A percentile compares a stretch with the other conserved stretches of the same genome.
Conservation (phyloP, 495 filamentous ascomycete species). For the Lindgomyces ingoldianus region DNA sequence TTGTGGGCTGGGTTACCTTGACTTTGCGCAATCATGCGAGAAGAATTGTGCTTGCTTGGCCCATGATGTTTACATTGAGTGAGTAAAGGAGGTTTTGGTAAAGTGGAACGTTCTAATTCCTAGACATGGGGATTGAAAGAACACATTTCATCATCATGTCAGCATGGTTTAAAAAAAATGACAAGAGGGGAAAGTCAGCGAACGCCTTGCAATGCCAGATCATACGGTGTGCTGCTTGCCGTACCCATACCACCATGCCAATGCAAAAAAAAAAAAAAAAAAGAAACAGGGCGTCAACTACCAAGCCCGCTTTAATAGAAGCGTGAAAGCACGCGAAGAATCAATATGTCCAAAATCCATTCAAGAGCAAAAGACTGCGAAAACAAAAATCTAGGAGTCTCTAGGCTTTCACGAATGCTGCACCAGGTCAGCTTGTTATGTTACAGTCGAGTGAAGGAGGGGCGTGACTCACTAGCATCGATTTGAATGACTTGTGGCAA, state of each 20-base stretch:
- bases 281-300: not conserved
- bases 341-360: no score
- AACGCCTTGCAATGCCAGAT: slow-evolving; percentile 14
- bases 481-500: slow-evolving; percentile 88
- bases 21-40: no score
- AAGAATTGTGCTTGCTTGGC: no score
- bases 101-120: no score
- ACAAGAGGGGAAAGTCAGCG: not conserved
- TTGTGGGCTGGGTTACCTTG: no score
- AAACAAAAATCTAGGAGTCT: not conserved
- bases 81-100: no score
- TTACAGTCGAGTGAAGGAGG: not conserved
- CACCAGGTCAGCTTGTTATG: not conserved
- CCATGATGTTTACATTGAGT: no score
- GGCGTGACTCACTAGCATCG: slow-evolving; percentile 81
- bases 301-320: not conserved
- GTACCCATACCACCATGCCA: slow-evolving; percentile 1
- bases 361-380: not conserved
- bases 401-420: slow-evolving; percentile 25
- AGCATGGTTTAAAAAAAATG: not conserved
- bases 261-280: not conserved
- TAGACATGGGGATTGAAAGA: not conserved
- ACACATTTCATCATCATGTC: not conserved
- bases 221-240: slow-evolving; percentile 5
- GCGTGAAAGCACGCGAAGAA: not conserved